Base-by-base conservation (phyloP, 805 yeast genomes). In the Candida dajiaensis region DNA sequence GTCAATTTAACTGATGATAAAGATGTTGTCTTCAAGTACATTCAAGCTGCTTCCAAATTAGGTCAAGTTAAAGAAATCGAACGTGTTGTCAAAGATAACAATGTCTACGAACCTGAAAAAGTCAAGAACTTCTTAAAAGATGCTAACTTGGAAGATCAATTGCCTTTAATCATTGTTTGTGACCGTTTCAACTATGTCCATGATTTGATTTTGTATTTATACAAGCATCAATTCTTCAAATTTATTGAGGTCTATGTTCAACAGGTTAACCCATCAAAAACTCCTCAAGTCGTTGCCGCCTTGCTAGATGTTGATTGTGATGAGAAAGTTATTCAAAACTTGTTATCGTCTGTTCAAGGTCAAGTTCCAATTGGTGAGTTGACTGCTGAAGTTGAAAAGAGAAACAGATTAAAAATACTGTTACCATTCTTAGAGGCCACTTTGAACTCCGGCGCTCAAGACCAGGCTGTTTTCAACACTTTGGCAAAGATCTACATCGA, bases 241-340 rank as follows among this genome's bases (percentile, higher is more conserved):
- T 94, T 92, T 59, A 94, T 94, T 68, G 98, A 94, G 72, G 96
- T 94, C 42, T 94, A 92, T 62, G 99, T 94, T 47, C 98, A 94
- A 72, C 95, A 89, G 65, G 98, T 94, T 44, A 94, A 94, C 70
- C 96, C 99, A 45, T 74, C 95, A 9, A 88, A 86, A 65, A 88
- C 99, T 16, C 95, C 99, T 7, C 95, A 90, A 68, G 99, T 94
- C 52, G 79, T 94, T 61, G 99, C 97, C 51, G 98, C 95, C 40
- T 76, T 94, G 61, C 74, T 94, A 55, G 99, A 94, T 65, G 98
- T 94, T 56, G 99, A 94, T 68, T 90, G 97, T 70, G 98, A 94
- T 57, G 99, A 94, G 68, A 68, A 70, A 47, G 84, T 89, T 57
- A 89, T 94, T 64, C 85, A 88, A 71, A 76, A 78, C 45, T 73